Evolutionary conservation across 257 asterid genomes (phyloP), one percentile per base, ranked within the genome.

Genomic region (Solanum stenotomum): DNA sequence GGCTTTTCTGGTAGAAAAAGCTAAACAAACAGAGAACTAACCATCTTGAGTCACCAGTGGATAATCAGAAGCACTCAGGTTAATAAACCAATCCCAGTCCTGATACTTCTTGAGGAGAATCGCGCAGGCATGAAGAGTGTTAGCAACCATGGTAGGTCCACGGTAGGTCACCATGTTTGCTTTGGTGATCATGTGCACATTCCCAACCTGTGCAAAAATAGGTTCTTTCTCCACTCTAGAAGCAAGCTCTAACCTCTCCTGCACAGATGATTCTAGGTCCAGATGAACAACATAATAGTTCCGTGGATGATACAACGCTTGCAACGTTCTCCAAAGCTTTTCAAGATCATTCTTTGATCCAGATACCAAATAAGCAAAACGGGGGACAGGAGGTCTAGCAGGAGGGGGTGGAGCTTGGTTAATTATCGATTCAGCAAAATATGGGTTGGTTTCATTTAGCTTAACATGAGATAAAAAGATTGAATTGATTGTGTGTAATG

Each of bases 21-120:
- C 23, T 67, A 22, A 78, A 81, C 77, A 68, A 77, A 4, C 22
- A 76, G 65, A 35, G 35, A 63, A 88, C 92, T 91, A 75, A 95
- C 99, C 99, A 89, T 97, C 99, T 90, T 97, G 99, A 88, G 99
- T 97, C 89, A 97, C 98, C 93, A 97, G 91, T 16, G 99, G 99
- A 91, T 97, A 97, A 92, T 97, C 99, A n/a, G 99, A 97, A 88
- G 99, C 99, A 78, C 99, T 97, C 67, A 97, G 95, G 89, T 97
- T 97, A 71, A 97, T 97, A 91, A 97, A 97, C 99, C 99, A 97
- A 90, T 96, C 98, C 99, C 99, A 97, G 85, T 97, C 98, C 83
- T 91, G 90, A 87, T 61, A 85, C 89, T 75, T 93, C 94, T 94
- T 97, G 52, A 97, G 95, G 71, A 97, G 96, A 93, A 97, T 91